phyloP scores from a whole-genome alignment of 2,329 filamentous ascomycete species.

The Penicillium sclerotigenum region DNA sequence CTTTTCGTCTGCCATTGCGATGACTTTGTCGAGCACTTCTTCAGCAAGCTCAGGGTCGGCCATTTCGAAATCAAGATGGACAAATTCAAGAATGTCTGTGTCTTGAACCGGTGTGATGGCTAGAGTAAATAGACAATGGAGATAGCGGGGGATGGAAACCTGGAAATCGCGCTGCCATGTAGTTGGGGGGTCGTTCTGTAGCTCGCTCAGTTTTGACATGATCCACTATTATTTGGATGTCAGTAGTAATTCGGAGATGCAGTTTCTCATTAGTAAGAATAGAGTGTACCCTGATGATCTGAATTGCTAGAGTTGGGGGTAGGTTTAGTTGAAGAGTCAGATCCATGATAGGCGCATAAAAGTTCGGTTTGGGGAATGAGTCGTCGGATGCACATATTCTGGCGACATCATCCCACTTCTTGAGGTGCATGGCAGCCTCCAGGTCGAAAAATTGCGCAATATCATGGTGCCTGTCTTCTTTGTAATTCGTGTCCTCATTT shows the following conservation, averaged over 20 bases:
- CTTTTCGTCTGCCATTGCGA: constrained; percentile 20
- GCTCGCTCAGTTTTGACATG: neutral
- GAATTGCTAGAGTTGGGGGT: neutral
- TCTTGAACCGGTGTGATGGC: neutral
- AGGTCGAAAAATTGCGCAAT: constrained; percentile 1
- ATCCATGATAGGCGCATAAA: neutral
- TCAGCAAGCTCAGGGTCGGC: constrained; percentile 30
- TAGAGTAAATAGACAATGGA: neutral
- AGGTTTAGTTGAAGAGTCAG: neutral
- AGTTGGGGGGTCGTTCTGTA: neutral
- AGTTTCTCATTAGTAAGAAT: neutral
- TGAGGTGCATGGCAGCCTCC: neutral
- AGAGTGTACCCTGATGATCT: neutral
- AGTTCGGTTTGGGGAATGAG: neutral
- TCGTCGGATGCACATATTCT: neutral
- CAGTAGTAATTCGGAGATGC: neutral
- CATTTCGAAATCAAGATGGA: neutral
- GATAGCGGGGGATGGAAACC: neutral
- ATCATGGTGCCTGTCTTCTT: neutral
- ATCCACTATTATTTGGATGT: neutral
- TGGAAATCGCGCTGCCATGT: neutral
- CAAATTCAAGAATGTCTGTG: neutral
- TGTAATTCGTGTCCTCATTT: neutral
- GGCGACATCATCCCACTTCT: neutral
- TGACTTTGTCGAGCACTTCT: constrained; percentile 34